phyloP scores from a whole-genome alignment of 2,329 filamentous ascomycete genomes.

The Colletotrichum paranaense region DNA sequence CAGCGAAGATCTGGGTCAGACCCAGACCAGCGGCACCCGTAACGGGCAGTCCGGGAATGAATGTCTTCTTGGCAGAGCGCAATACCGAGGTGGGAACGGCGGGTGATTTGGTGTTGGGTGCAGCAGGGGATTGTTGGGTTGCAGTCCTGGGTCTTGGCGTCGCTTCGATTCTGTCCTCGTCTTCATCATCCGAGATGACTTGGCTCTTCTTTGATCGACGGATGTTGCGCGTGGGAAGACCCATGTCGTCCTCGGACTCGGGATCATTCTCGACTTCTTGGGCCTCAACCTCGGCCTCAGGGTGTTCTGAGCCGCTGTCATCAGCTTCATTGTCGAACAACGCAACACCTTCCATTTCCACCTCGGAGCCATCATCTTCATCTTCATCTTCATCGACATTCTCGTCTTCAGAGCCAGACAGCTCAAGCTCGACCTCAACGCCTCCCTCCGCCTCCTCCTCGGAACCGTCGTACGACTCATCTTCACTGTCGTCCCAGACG shows the following conservation, averaged over 20 bases:
- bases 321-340: slow-evolving; percentile 56
- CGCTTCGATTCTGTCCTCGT: slow-evolving; percentile 54
- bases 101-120: slow-evolving; percentile 59
- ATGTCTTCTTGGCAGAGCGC: slow-evolving; percentile 75
- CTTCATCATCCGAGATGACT: slow-evolving; percentile 75
- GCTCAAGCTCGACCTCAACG: slow-evolving; percentile 50
- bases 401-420: slow-evolving; percentile 57
- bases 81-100: slow-evolving; percentile 71
- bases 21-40: slow-evolving; percentile 74
- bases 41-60: slow-evolving; percentile 76
- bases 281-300: slow-evolving; percentile 39
- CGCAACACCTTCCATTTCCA: slow-evolving; percentile 43
- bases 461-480: slow-evolving; percentile 58
- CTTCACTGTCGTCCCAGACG: slow-evolving; percentile 68
- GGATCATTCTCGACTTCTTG: slow-evolving; percentile 40
- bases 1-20: slow-evolving; percentile 90
- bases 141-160: slow-evolving; percentile 62
- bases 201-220: slow-evolving; percentile 63
- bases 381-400: slow-evolving; percentile 48
- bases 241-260: slow-evolving; percentile 53
- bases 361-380: slow-evolving; percentile 44
- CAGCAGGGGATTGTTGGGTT: slow-evolving; percentile 54
- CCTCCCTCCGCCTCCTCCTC: slow-evolving; percentile 53
- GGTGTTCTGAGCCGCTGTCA: slow-evolving; percentile 49
- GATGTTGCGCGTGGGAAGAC: slow-evolving; percentile 53